A percentile compares a stretch with the other conserved stretches of the same genome.
Conservation (phyloP, 768 basidiomycete species). For the Exidia glandulosa region DNA sequence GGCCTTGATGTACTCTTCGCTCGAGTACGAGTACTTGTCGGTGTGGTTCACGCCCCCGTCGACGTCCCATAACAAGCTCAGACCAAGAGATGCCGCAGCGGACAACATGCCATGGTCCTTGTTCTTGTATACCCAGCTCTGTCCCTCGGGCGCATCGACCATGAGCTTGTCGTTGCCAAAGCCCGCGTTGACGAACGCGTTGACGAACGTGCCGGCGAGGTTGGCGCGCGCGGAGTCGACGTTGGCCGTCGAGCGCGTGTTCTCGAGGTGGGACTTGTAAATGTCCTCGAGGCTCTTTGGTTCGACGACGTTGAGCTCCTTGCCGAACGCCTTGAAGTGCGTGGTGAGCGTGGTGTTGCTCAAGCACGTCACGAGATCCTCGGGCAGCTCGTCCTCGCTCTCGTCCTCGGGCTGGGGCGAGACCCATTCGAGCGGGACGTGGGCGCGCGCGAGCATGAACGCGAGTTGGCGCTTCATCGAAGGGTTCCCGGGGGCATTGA, state of each 20-base stretch:
- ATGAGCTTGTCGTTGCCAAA: slow-evolving; percentile 98
- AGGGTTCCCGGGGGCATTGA: slow-evolving; percentile 82
- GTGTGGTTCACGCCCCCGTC: slow-evolving; percentile 89
- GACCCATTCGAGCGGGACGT: slow-evolving; percentile 84
- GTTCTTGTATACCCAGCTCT: slow-evolving; percentile 99
- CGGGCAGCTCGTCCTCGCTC: slow-evolving; percentile 54
- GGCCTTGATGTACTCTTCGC: slow-evolving; percentile 96
- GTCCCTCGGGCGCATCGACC: slow-evolving; percentile 92
- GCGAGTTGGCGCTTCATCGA: slow-evolving; percentile 94
- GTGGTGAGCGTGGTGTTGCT: slow-evolving; percentile 76
- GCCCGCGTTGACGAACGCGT: slow-evolving; percentile 97
- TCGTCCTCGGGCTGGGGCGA: slow-evolving; percentile 38
- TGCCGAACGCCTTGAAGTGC: slow-evolving; percentile 85
- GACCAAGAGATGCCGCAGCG: slow-evolving; percentile 87
- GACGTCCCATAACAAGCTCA: slow-evolving; percentile 92
- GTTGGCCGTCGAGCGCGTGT: slow-evolving; percentile 64
- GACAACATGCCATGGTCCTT: slow-evolving; percentile 99
- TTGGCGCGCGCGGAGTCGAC: slow-evolving; percentile 93
- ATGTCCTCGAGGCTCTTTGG: slow-evolving; percentile 92
- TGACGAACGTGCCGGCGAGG: slow-evolving; percentile 93
- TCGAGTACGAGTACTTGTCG: slow-evolving; percentile 94
- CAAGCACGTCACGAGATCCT: slow-evolving; percentile 76
- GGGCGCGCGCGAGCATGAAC: slow-evolving; percentile 84
- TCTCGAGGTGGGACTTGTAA: slow-evolving; percentile 93
- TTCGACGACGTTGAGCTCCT: slow-evolving; percentile 82